Evolutionary conservation across 495 filamentous ascomycete species (phyloP).

Genomic region (Melanomma pulvis-pyrius): DNA sequence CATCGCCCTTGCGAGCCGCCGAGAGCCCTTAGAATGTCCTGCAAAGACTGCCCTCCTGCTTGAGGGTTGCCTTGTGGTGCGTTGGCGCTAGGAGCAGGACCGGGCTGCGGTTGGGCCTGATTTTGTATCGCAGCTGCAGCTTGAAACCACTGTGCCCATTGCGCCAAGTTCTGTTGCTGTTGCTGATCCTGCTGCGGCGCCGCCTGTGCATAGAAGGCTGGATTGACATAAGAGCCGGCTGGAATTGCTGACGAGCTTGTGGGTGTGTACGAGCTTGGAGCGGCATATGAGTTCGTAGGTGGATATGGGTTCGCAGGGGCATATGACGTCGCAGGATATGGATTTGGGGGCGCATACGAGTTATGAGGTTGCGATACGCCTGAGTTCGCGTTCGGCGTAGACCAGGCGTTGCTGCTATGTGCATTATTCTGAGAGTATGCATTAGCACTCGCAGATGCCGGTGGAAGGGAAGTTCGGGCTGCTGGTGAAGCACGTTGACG

Average conservation of each 20-base stretch:
- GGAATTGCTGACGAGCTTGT: neutral
- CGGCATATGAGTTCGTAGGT: neutral
- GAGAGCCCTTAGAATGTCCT: conserved; percentile 19
- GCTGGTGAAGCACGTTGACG: neutral
- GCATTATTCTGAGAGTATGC: conserved; percentile 22
- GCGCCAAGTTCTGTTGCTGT: conserved; percentile 9
- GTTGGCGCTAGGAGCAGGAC: neutral
- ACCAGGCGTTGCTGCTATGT: neutral
- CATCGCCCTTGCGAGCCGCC: conserved; percentile 2
- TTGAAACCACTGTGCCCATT: conserved; percentile 27
- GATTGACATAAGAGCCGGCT: conserved; percentile 22
- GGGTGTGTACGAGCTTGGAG: neutral
- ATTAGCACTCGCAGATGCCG: conserved; percentile 11
- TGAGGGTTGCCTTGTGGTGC: neutral
- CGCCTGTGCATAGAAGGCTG: neutral
- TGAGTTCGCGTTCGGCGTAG: neutral
- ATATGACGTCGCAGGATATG: neutral
- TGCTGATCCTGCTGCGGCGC: neutral
- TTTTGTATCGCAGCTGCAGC: conserved; percentile 15
- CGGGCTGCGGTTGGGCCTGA: conserved; percentile 10
- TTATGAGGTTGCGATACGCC: neutral
- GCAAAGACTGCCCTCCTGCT: neutral
- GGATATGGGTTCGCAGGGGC: neutral
- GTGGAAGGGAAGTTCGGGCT: neutral
- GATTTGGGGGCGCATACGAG: neutral